Base-by-base conservation (phyloP, 352 stramenopile genomes). In the Pythium grandisporangium region DNA sequence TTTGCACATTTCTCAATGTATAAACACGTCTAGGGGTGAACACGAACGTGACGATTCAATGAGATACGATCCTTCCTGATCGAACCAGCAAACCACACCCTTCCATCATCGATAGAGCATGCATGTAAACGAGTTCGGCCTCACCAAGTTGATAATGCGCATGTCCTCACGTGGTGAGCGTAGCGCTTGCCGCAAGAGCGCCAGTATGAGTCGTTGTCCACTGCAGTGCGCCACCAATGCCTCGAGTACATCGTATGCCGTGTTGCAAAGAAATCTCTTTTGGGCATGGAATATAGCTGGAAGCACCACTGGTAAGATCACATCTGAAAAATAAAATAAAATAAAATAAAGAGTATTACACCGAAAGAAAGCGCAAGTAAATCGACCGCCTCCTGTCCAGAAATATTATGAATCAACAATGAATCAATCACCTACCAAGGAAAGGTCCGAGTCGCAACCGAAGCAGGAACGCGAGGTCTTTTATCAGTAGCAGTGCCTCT, bases 1-100 rank as follows among this genome's bases (percentile, higher is more conserved):
- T n/a, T 19, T 30, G 80, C 45, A n/a, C 66, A 76, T 40, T 80
- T 83, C 27, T 80, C 70, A 2, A 78, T 58, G 34, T 83, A 83
- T 35, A 80, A 41, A 16, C 58, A 71, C 1, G 66, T 66, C 70
- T 83, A 29, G 19, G 11, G 5, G 6, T 11, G 27, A 16, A 29
- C 8, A 48, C 22, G 24, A 19, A 36, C n/a, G 3, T 6, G 21
- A n/a, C n/a, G n/a, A n/a, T n/a, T n/a, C n/a, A n/a, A n/a, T n/a
- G n/a, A n/a, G n/a, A n/a, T n/a, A n/a, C n/a, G n/a, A n/a, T n/a
- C n/a, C n/a, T n/a, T n/a, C n/a, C n/a, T n/a, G n/a, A n/a, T n/a
- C n/a, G n/a, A n/a, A n/a, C n/a, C n/a, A n/a, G n/a, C n/a, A n/a
- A n/a, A n/a, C n/a, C n/a, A 16, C 19, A 38, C 19, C 19, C 13